A percentile compares a stretch with the other conserved stretches of the same genome.
phyloP scores from a whole-genome alignment of 129 eudicot genomes.

The Heracleum sosnowskyi region DNA sequence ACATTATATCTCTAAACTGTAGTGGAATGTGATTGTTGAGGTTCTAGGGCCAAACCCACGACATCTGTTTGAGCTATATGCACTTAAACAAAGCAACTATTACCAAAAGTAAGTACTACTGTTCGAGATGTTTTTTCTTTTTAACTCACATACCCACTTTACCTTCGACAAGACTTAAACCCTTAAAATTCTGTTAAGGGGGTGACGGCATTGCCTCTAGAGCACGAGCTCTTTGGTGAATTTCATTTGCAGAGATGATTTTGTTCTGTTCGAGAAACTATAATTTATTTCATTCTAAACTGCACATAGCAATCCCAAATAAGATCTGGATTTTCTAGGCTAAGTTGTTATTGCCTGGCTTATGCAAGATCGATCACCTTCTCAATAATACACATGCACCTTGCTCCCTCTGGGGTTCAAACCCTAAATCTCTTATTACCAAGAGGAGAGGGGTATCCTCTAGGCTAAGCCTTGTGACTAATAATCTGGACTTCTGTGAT shows the following conservation, averaged over 20 bases:
- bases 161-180: background rate
- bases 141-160: background rate
- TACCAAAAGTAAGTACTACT: slow-evolving; percentile 54
- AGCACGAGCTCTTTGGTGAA: background rate
- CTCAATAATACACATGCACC: background rate
- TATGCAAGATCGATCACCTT: background rate
- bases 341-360: background rate
- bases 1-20: slow-evolving; percentile 15
- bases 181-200: background rate
- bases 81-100: slow-evolving; percentile 71
- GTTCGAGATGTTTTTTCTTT: background rate
- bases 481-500: background rate
- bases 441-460: background rate
- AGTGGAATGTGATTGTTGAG: slow-evolving; percentile 78
- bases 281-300: background rate
- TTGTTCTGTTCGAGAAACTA: background rate
- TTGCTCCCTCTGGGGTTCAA: background rate
- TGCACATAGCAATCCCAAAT: background rate
- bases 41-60: slow-evolving; percentile 83
- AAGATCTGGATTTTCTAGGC: background rate
- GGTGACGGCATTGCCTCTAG: background rate
- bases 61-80: slow-evolving; percentile 86
- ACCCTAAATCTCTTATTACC: background rate
- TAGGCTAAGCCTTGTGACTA: background rate
- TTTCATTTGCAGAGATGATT: background rate